phyloP scores from a whole-genome alignment of 352 stramenopile genomes.

The Phytophthora ohioensis region DNA sequence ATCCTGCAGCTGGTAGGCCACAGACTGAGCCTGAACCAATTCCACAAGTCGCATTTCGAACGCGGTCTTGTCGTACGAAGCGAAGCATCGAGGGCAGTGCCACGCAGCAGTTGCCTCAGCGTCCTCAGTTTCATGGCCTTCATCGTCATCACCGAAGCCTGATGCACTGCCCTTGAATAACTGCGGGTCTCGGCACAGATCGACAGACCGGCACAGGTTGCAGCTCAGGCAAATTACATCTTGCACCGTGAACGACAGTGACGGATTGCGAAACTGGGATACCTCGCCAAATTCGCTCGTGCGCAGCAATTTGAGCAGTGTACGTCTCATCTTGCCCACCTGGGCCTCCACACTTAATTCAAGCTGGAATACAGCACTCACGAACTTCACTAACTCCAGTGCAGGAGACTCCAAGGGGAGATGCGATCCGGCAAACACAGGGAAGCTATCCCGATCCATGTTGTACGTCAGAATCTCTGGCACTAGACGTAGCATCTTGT shows the following conservation, averaged over 20 bases:
- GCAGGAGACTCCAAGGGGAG: conserved; percentile 86
- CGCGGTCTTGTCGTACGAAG: conserved; percentile 88
- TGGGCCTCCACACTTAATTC: conserved; percentile 93
- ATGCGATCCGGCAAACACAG: conserved; percentile 87
- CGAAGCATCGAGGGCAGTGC: conserved; percentile 94
- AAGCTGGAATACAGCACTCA: conserved; percentile 93
- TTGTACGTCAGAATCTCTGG: conserved; percentile 81
- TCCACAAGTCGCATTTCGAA: conserved; percentile 94
- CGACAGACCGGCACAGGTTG: conserved; percentile 95
- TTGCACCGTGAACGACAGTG: conserved; percentile 94
- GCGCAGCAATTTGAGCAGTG: conserved; percentile 87
- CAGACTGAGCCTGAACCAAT: conserved; percentile 84
- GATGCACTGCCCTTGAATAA: conserved; percentile 83
- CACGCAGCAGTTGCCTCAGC: conserved; percentile 48
- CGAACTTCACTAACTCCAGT: conserved; percentile 98
- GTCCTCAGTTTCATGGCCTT: conserved; percentile 40
- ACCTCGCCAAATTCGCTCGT: conserved; percentile 82
- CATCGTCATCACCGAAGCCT: conserved; percentile 32
- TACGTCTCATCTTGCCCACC: conserved; percentile 92
- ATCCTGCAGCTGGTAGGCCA: conserved; percentile 95
- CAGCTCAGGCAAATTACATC: conserved; percentile 98
- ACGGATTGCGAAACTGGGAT: conserved; percentile 95
- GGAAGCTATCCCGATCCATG: conserved; percentile 76
- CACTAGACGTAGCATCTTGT: conserved; percentile 83
- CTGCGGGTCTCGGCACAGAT: conserved; percentile 95